Base-by-base conservation (phyloP, 257 asterid species). In the Sherardia arvensis region DNA sequence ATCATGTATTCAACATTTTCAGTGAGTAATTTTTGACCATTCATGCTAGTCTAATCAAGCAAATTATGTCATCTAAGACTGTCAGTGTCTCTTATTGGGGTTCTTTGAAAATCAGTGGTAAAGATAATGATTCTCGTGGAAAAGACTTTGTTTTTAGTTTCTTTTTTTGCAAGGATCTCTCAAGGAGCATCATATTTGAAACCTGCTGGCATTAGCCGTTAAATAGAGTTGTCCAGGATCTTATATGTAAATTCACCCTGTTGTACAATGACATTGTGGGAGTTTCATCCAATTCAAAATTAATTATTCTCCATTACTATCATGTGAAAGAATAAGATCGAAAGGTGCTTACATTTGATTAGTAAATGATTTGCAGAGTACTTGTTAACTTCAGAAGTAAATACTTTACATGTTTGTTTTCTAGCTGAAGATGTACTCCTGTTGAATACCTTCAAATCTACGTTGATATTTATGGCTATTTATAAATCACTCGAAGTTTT, bases 1-100 rank as follows among this genome's bases (percentile, higher is more conserved):
- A 61, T 68, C 53, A 70, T 53, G 59, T 59, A 66, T 59, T 22
- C 26, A 33, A 11, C 2, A 7, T 27, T 54, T 14, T 32, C 18
- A 11, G 40, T 17, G 22, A 20, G 63, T 36, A 29, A 62, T 26
- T 3, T 53, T 15, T 51, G n/a, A 1, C 25, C 15, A 10, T 55
- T 55, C 63, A 18, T 58, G 21, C 40, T 21, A 12, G 15, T 53
- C 48, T 38, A 38, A n/a, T 20, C 33, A 8, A 9, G 22, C 36
- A 28, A n/a, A 29, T 15, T 43, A 2, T 43, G 21, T 21, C 27
- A 29, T 22, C 40, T 58, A 25, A 22, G 21, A 48, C 40, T 48
- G 3, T 33, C 3, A 28, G 43, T 26, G 43, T 62, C 38, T 43
- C 56, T 43, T 62, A 15, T 14, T 17, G 7, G 17, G 53, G 4